phyloP scores from a whole-genome alignment of 1,284 basidiomycete genomes.

The Trametes hirsuta region DNA sequence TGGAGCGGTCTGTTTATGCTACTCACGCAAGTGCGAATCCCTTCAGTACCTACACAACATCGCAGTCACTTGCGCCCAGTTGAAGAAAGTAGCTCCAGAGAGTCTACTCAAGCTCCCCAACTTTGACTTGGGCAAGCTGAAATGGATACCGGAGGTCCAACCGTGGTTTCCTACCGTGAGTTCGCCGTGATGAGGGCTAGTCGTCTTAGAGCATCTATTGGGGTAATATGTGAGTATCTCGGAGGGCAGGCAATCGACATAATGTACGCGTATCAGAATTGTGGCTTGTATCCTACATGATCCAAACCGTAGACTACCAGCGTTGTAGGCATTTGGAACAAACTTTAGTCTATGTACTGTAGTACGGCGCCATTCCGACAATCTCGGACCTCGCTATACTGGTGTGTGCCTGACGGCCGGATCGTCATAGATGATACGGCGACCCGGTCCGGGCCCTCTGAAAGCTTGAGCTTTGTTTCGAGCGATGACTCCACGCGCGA shows the following conservation, averaged over 20 bases:
- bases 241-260: background rate
- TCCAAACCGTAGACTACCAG: too few species aligned
- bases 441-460: too few species aligned
- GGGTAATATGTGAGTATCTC: background rate
- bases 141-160: slow-evolving; percentile 46
- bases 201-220: background rate
- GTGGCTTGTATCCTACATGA: too few species aligned
- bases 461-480: too few species aligned
- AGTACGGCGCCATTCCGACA: too few species aligned
- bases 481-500: too few species aligned
- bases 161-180: slow-evolving; percentile 47
- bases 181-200: background rate
- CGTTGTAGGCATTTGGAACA: too few species aligned
- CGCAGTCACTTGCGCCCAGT: slow-evolving; percentile 9
- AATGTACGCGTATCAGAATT: background rate
- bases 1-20: too few species aligned
- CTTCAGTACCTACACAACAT: slow-evolving; percentile 24
- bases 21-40: background rate
- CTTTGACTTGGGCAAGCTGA: slow-evolving; percentile 38
- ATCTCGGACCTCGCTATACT: too few species aligned
- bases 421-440: too few species aligned
- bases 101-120: slow-evolving; percentile 20
- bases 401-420: too few species aligned
- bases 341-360: too few species aligned
- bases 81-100: slow-evolving; percentile 1